Percentiles rank a stretch among this genome's conserved stretches.
phyloP scores from a whole-genome alignment of 2,329 filamentous ascomycete genomes.

The Talaromyces islandicus region DNA sequence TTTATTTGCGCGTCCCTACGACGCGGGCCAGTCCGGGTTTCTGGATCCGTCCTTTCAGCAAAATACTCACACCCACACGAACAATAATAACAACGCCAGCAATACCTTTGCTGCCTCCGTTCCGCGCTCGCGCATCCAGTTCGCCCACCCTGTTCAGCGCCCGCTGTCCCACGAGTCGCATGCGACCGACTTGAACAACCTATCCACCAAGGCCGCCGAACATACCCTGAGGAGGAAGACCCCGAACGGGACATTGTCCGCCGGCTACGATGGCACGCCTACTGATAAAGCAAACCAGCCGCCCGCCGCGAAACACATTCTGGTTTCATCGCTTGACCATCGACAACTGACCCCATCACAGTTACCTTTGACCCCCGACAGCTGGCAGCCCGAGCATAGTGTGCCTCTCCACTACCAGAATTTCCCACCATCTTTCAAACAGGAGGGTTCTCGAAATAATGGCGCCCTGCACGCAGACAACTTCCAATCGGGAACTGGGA shows the following conservation, averaged over 20 bases:
- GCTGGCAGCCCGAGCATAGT: slow-evolving; percentile 26
- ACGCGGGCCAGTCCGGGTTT: slow-evolving; percentile 11
- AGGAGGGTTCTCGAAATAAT: slow-evolving; percentile 18
- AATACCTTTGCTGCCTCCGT: slow-evolving; percentile 19
- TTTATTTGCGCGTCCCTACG: slow-evolving; percentile 24
- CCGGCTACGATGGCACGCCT: slow-evolving; percentile 81
- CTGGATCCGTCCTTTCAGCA: slow-evolving; percentile 17
- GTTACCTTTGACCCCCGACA: slow-evolving; percentile 24
- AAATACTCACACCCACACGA: slow-evolving; percentile 16
- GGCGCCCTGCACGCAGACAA: slow-evolving; percentile 22
- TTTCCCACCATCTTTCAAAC: slow-evolving; percentile 35
- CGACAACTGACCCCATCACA: slow-evolving; percentile 27
- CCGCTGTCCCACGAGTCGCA: slow-evolving; percentile 23
- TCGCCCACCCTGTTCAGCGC: slow-evolving; percentile 35
- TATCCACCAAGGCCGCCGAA: slow-evolving; percentile 42
- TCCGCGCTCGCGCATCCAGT: slow-evolving; percentile 28
- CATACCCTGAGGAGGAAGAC: slow-evolving; percentile 87
- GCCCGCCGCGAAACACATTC: slow-evolving; percentile 75
- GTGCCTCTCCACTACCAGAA: slow-evolving; percentile 27
- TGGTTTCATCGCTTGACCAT: slow-evolving; percentile 57
- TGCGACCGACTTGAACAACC: slow-evolving; percentile 15
- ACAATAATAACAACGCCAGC: not conserved
- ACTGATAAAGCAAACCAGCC: slow-evolving; percentile 66
- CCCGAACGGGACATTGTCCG: slow-evolving; percentile 85
- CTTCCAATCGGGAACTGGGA: slow-evolving; percentile 27